These are phyloP conservation scores for Nevesoporus exiguus DNA, from an alignment of 768 basidiomycete species.

Conservation along the genomic window DNA sequence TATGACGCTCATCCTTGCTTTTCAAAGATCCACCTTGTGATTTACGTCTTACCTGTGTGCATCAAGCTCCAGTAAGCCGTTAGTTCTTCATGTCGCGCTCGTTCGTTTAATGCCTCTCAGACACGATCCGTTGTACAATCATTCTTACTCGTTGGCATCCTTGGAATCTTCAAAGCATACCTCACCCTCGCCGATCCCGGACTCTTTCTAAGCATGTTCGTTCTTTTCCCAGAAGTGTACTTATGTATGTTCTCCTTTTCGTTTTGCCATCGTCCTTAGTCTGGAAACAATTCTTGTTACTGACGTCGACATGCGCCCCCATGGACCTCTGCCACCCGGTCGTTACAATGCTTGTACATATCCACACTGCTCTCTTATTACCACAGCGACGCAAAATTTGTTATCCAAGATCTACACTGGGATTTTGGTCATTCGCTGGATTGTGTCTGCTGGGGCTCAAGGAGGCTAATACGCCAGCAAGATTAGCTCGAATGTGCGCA, in stretches of 20 bases:
- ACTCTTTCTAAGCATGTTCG: conserved; percentile 76
- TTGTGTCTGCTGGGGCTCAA: background rate
- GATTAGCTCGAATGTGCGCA: conserved; percentile 14
- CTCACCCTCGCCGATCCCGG: conserved; percentile 88
- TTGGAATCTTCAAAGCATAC: conserved; percentile 88
- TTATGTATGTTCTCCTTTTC: conserved; percentile 69
- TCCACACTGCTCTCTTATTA: conserved; percentile 80
- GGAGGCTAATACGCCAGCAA: conserved; percentile 14
- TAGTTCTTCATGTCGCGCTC: background rate
- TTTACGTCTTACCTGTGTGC: conserved; percentile 81
- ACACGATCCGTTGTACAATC: conserved; percentile 78
- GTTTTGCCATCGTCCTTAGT: conserved; percentile 15
- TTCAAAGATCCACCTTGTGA: conserved; percentile 71
- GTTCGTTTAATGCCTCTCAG: conserved; percentile 35
- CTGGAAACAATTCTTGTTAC: background rate
- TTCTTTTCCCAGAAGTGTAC: conserved; percentile 80
- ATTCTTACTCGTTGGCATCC: conserved; percentile 70
- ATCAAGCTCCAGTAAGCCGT: conserved; percentile 76
- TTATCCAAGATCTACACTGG: background rate
- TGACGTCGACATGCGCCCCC: background rate
- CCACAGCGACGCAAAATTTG: conserved; percentile 39
- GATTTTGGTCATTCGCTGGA: background rate
- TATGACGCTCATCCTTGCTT: background rate
- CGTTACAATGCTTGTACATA: conserved; percentile 75
- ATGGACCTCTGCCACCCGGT: conserved; percentile 84